Base-by-base conservation (phyloP, 2,329 filamentous ascomycete species). In the Ophiostoma piceae region DNA sequence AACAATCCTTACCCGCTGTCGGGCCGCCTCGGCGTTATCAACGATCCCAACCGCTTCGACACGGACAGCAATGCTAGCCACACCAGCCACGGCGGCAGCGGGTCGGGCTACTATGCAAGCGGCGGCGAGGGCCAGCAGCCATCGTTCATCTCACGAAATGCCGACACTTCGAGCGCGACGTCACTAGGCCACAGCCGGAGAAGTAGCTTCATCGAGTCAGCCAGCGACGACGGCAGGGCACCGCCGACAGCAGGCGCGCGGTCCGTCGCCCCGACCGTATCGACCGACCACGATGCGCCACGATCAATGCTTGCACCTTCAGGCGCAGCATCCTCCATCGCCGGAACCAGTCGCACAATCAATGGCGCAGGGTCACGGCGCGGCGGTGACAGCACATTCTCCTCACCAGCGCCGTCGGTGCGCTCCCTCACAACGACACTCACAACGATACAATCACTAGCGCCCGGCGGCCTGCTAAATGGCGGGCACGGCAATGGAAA, bases 1-100 rank as follows among this genome's bases (percentile, higher is more conserved):
- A 96, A 97, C 83, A 94, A 94, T 77, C 94, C 94, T n/a, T 97
- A 97, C 77, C 92, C 92, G 9, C 85, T 94, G 75, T 96, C 92
- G 2, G 91, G 91, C 71, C 85, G 85, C 64, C 76, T 87, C 71
- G 67, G 68, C 60, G 67, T 70, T 41, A 69, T 67, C 67, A 68
- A 69, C 70, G 43, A 70, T 32, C 70, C 68, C 26, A 68, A 68
- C 62, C 68, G 68, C 6, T 70, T 68, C 37, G 65, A 60, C 57
- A 39, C 19, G 9, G 62, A 65, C 6, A 39, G 62, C 62, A 65
- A 68, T 39, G 54, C 29, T n/a, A 32, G 47, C 51, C 26, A 68
- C 57, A 47, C 29, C n/a, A 32, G 47, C 51, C 26, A 68, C 57
- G 64, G 19, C 19, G 64, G 64, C 19, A 22, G 35, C 11, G 64